Percentiles rank a stretch among this genome's conserved stretches.
Evolutionary conservation across 257 asterid genomes (phyloP).

Genomic region (Solanum chilense): DNA sequence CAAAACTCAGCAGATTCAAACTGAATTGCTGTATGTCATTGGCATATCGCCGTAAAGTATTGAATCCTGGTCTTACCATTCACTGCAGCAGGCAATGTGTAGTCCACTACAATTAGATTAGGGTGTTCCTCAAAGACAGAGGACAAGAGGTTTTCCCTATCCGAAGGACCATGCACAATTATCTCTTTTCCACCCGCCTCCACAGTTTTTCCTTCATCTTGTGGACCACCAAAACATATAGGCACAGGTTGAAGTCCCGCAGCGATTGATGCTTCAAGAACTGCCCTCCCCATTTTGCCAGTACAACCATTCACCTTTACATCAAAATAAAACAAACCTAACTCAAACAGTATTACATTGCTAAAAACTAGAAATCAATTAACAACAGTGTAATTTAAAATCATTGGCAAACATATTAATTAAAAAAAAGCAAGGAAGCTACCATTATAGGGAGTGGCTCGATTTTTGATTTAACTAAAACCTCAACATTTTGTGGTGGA

Average conservation of each 20-base stretch:
- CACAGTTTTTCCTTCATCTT: conserved; percentile 55
- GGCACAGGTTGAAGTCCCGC: conserved; percentile 82
- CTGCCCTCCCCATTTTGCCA: conserved; percentile 91
- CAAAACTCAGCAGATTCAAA: background rate
- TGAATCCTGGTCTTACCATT: conserved; percentile 38
- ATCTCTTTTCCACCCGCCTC: conserved; percentile 61
- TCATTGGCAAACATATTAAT: background rate
- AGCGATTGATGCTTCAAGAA: conserved; percentile 81
- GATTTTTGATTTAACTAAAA: conserved; percentile 4
- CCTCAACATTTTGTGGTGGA: conserved; percentile 7
- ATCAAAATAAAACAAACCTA: background rate
- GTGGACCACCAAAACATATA: conserved; percentile 64
- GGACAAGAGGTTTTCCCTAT: conserved; percentile 45
- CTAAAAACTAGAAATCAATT: background rate
- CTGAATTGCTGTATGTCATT: background rate
- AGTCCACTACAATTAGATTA: conserved; percentile 63
- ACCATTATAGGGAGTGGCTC: conserved; percentile 44
- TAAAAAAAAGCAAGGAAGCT: background rate
- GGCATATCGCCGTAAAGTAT: background rate
- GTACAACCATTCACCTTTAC: conserved; percentile 81
- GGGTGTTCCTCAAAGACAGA: conserved; percentile 50
- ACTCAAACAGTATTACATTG: background rate
- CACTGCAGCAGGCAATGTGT: conserved; percentile 76
- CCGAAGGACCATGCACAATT: conserved; percentile 51
- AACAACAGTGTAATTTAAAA: background rate